Evolutionary conservation across 2,329 filamentous ascomycete species (phyloP), one percentile per base, ranked within the genome.

Genomic region (Alternaria novae-zelandiae): DNA sequence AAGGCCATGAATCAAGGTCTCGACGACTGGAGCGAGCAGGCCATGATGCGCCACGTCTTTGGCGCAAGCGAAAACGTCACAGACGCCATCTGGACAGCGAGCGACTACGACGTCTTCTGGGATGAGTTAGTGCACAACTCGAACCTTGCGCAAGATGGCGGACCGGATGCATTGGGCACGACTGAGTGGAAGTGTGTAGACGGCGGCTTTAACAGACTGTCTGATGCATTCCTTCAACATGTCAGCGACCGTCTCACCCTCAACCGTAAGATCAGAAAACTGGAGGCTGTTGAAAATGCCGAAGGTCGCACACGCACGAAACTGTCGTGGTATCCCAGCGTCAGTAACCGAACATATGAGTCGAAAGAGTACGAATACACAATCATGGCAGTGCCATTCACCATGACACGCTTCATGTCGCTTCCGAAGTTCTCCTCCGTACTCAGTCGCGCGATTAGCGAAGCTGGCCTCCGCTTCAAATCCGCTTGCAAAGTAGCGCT

Each of bases 21-120:
- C 5, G 36, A 41, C 36, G 36, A 41, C 9, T 41, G 36, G 36
- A 41, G 36, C 36, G 36, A 41, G n/a, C 36, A 41, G n/a, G 36
- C 36, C 36, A 41, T 41, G 36, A 41, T 41, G n/a, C 36, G 36
- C 36, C 15, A 41, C n/a, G 36, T 41, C 36, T 41, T 41, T 0
- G 36, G 36, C 1, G 36, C 36, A 17, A 41, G 36, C 36, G 36
- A 41, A 17, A 41, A 17, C 36, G 36, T 41, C n/a, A 41, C 36
- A 41, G 36, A 41, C 36, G 36, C 36, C 9, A 59, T 45, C 21
- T 53, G 41, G 57, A 59, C 57, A 28, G 30, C 47, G 25, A 54
- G 32, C 47, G 49, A 59, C 45, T 50, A 57, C 55, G 55, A 57
- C 28, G 28, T 57, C n/a, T 57, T 57, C 45, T 57, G 44, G 55